Evolutionary conservation across 345 rosid genomes (phyloP).

Genomic region (Ailanthus altissimus): DNA sequence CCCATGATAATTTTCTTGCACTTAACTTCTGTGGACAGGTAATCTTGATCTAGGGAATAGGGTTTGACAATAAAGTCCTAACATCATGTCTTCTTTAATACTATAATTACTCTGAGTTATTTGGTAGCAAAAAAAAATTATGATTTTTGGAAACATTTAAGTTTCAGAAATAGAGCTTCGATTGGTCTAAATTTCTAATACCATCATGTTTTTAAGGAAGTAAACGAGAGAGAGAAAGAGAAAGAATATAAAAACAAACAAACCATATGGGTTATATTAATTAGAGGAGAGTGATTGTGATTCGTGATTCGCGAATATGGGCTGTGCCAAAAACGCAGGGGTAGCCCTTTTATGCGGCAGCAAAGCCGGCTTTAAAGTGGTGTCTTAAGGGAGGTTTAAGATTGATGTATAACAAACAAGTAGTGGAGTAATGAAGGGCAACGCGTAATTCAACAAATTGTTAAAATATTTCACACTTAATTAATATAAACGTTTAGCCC

Average conservation of each 20-base stretch:
- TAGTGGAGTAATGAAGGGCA: constrained; percentile 16
- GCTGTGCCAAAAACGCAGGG: constrained; percentile 58
- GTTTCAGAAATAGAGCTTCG: background rate
- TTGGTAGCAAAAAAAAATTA: constrained; percentile 20
- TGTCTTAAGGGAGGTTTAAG: constrained; percentile 24
- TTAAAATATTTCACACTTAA: constrained; percentile 34
- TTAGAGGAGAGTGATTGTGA: constrained; percentile 13
- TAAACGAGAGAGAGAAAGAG: background rate
- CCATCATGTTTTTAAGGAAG: background rate
- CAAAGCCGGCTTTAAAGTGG: constrained; percentile 65
- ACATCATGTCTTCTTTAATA: background rate
- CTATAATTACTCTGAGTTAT: constrained; percentile 1
- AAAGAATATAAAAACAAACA: background rate
- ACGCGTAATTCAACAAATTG: constrained; percentile 30
- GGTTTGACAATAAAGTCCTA: constrained; percentile 15
- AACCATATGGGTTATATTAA: constrained; percentile 30
- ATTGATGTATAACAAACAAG: background rate
- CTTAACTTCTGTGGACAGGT: background rate
- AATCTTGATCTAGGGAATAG: constrained; percentile 25
- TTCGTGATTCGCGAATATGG: too few species aligned
- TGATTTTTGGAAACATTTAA: background rate
- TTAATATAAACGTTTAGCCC: constrained; percentile 59
- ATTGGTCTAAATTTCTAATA: background rate
- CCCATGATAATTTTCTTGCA: background rate
- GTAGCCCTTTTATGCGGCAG: constrained; percentile 62